These are phyloP conservation scores for Salvia rosmarinus DNA, from an alignment of 257 asterid species.

Conservation along the genomic window DNA sequence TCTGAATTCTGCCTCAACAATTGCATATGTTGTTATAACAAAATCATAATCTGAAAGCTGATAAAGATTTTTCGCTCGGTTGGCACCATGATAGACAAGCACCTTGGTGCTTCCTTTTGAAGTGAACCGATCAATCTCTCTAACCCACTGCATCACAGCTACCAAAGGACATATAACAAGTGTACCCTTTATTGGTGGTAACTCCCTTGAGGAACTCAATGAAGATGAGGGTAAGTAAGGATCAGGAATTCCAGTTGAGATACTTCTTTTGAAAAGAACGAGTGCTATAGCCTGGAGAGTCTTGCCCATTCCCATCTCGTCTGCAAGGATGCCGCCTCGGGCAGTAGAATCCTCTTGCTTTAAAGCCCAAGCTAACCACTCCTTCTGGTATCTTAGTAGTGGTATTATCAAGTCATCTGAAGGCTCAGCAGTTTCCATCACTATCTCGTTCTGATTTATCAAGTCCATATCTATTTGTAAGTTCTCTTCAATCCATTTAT, in stretches of 20 bases:
- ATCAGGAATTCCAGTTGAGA: conserved; percentile 45
- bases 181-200: conserved; percentile 71
- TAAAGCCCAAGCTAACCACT: conserved; percentile 95
- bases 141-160: conserved; percentile 87
- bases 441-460: conserved; percentile 61
- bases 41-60: conserved; percentile 78
- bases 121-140: conserved; percentile 87
- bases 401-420: conserved; percentile 78
- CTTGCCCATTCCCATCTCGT: conserved; percentile 99
- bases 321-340: conserved; percentile 95
- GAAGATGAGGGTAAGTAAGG: conserved; percentile 44
- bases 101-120: conserved; percentile 75
- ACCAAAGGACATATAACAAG: conserved; percentile 95
- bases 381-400: conserved; percentile 84
- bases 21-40: conserved; percentile 88
- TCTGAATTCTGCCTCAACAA: conserved; percentile 82
- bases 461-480: conserved; percentile 48
- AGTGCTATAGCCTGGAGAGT: conserved; percentile 95
- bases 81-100: conserved; percentile 86
- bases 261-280: conserved; percentile 74
- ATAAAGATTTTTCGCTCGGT: conserved; percentile 58
- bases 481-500: conserved; percentile 70
- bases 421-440: conserved; percentile 63
- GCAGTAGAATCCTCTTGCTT: conserved; percentile 81
- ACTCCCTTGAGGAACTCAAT: conserved; percentile 50